Percentiles rank a stretch among this genome's conserved stretches.
phyloP scores from a whole-genome alignment of 805 yeast species.

The Clavispora fructus region DNA sequence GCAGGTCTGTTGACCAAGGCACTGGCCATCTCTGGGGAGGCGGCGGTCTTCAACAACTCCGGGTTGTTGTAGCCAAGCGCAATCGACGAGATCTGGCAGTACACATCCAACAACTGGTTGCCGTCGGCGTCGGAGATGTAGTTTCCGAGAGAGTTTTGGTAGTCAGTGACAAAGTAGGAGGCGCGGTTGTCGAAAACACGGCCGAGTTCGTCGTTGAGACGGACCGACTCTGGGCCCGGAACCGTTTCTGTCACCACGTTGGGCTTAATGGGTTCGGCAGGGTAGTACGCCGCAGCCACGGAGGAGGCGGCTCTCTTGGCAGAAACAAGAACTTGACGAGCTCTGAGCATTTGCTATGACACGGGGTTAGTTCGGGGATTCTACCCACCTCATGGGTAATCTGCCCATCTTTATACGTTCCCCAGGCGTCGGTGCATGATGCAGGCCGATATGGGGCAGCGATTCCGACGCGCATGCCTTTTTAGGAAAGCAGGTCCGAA shows the following conservation, averaged over 20 bases:
- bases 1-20: slow-evolving; percentile 41
- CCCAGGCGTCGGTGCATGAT: neutral
- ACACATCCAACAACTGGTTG: slow-evolving; percentile 35
- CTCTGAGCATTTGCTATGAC: slow-evolving; percentile 5
- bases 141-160: slow-evolving; percentile 34
- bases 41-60: slow-evolving; percentile 31
- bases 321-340: slow-evolving; percentile 2
- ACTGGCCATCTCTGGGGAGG: slow-evolving; percentile 36
- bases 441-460: neutral
- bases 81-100: slow-evolving; percentile 40
- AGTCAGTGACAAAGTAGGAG: slow-evolving; percentile 38
- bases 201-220: slow-evolving; percentile 31
- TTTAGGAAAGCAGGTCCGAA: slow-evolving; percentile 1
- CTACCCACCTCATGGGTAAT: no score
- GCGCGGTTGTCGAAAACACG: slow-evolving; percentile 38
- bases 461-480: slow-evolving; percentile 1
- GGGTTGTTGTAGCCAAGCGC: slow-evolving; percentile 43
- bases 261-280: slow-evolving; percentile 33
- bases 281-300: slow-evolving; percentile 27
- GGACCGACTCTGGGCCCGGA: slow-evolving; percentile 35
- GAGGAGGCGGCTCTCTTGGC: slow-evolving; percentile 10
- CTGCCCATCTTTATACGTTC: neutral
- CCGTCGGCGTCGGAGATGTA: slow-evolving; percentile 41
- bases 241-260: slow-evolving; percentile 22
- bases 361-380: no score